phyloP scores from a whole-genome alignment of 306 rosid genomes.

The Leucaena leucocephala region DNA sequence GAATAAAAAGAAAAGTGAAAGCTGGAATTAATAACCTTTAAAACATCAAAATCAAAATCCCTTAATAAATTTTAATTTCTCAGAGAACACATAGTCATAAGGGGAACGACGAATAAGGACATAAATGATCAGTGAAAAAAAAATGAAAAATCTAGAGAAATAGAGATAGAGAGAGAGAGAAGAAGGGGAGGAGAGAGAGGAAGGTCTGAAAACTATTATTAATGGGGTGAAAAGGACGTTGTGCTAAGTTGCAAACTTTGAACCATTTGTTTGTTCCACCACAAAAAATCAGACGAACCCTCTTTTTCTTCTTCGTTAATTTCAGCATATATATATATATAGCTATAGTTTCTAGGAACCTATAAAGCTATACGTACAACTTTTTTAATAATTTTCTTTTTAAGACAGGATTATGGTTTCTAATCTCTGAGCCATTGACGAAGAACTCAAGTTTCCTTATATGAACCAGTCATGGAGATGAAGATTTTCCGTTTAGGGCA shows the following conservation, averaged over 20 bases:
- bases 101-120: conserved; percentile 36
- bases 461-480: conserved; percentile 10
- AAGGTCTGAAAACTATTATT: conserved; percentile 54
- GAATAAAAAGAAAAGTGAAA: conserved; percentile 41
- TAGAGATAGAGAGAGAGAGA: background rate
- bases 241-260: conserved; percentile 40
- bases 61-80: background rate
- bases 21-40: conserved; percentile 22
- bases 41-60: conserved; percentile 28
- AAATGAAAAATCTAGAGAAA: conserved; percentile 4
- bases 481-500: conserved; percentile 35
- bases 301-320: conserved; percentile 12
- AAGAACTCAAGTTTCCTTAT: conserved; percentile 30
- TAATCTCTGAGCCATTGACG: conserved; percentile 31
- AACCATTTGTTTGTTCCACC: conserved; percentile 21
- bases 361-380: background rate
- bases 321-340: background rate
- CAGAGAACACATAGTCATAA: background rate
- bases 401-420: conserved; percentile 13
- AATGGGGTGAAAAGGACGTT: conserved; percentile 61
- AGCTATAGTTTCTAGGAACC: background rate
- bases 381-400: background rate
- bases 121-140: conserved; percentile 22
- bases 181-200: conserved; percentile 17
- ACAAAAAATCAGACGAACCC: conserved; percentile 26